Percentiles rank a stretch among this genome's conserved stretches.
Conservation (phyloP, 2,329 filamentous ascomycete genomes). For the Ambrosiella cleistominuta region DNA sequence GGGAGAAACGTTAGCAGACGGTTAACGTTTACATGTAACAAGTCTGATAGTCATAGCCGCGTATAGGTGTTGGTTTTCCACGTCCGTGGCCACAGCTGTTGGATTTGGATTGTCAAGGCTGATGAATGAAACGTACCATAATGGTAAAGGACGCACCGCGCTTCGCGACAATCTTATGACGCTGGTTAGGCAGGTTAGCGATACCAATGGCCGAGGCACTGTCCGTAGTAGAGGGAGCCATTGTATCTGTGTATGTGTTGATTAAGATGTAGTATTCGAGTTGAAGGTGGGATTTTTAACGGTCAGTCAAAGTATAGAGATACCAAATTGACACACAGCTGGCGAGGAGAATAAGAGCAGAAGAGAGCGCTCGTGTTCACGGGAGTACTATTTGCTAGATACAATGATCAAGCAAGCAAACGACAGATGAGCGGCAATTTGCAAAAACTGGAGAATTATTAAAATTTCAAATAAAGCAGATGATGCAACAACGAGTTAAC, state of each 20-base stretch:
- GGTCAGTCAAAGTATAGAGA: not conserved
- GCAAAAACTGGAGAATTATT: not conserved
- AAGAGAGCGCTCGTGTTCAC: not conserved
- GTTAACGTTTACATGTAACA: not conserved
- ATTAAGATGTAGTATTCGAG: not conserved
- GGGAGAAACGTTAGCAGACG: conserved; percentile 10
- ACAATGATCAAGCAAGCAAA: conserved; percentile 3
- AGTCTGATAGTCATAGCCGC: no score
- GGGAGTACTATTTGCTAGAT: not conserved
- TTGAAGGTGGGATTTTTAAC: not conserved
- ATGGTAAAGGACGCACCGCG: conserved; percentile 97
- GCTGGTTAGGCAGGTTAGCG: conserved; percentile 57
- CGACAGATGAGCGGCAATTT: conserved; percentile 3
- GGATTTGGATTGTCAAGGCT: not conserved
- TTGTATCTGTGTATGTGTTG: conserved; percentile 18
- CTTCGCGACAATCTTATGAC: conserved; percentile 58
- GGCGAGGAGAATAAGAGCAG: conserved; percentile 1
- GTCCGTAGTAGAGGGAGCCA: conserved; percentile 40
- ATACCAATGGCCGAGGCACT: conserved; percentile 54
- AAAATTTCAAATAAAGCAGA: not conserved
- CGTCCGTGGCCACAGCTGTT: not conserved
- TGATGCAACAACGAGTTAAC: conserved; percentile 10
- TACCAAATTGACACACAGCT: not conserved
- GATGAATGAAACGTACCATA: conserved; percentile 49
- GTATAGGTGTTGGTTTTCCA: no score